phyloP scores from a whole-genome alignment of 148 eudicot genomes.

The Hydrangea macrophylla region DNA sequence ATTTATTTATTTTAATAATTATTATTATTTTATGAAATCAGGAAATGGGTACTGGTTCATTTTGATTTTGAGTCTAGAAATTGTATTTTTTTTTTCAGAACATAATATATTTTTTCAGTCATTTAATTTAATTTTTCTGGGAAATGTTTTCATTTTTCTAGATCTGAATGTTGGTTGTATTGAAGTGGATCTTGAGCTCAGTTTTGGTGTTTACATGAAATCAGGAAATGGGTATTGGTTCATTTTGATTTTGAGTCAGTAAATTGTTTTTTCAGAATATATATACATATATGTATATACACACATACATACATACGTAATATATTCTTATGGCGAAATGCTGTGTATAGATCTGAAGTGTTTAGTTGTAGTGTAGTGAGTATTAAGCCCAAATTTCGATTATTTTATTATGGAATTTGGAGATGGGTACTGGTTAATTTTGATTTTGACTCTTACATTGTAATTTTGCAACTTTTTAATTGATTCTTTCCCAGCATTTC shows the following conservation, averaged over 20 bases:
- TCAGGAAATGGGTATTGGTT: slow-evolving; percentile 10
- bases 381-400: background rate
- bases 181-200: background rate
- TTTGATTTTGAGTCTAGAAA: too few species aligned
- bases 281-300: too few species aligned
- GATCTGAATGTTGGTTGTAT: slow-evolving; percentile 3
- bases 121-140: too few species aligned
- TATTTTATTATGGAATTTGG: background rate
- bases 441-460: slow-evolving; percentile 4
- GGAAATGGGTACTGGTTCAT: too few species aligned
- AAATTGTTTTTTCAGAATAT: background rate
- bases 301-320: too few species aligned
- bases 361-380: background rate
- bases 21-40: too few species aligned
- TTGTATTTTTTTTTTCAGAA: too few species aligned
- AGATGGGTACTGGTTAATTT: slow-evolving; percentile 5
- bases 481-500: background rate
- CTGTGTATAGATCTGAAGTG: background rate
- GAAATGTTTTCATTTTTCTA: too few species aligned
- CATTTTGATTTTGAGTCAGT: background rate
- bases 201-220: background rate
- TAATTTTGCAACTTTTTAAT: background rate
- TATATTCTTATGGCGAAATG: background rate
- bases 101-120: too few species aligned
- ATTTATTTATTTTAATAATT: too few species aligned